Evolutionary conservation across 371 early-diverging fungal genomes (phyloP).

Genomic region (Rhizopus arrhizus): DNA sequence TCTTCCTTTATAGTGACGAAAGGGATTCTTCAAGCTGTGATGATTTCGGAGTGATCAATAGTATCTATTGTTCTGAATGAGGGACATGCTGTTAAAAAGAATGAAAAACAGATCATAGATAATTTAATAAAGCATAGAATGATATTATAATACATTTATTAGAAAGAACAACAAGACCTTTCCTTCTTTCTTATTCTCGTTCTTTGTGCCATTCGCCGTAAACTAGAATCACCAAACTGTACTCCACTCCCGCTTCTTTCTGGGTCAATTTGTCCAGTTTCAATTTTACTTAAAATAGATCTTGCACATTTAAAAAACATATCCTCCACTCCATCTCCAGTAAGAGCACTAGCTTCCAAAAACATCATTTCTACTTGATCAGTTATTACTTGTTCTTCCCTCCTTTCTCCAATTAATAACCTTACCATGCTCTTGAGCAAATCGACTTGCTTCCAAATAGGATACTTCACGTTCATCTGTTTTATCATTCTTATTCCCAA

Average conservation of each 20-base stretch:
- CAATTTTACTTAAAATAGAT: conserved; percentile 63
- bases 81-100: too few relatives aligned
- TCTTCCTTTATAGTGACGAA: too few relatives aligned
- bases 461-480: conserved; percentile 63
- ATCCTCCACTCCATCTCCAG: conserved; percentile 65
- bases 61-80: too few relatives aligned
- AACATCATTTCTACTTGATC: conserved; percentile 58
- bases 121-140: too few relatives aligned
- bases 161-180: conserved; percentile 55
- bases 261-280: conserved; percentile 68
- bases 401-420: neutral
- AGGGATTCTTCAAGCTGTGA: too few relatives aligned
- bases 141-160: neutral
- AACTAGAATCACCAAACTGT: conserved; percentile 65
- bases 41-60: too few relatives aligned
- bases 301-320: conserved; percentile 65
- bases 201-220: conserved; percentile 64
- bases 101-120: too few relatives aligned
- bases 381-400: neutral
- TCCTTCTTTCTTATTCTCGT: conserved; percentile 58
- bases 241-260: conserved; percentile 66
- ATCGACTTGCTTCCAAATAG: conserved; percentile 67
- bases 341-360: conserved; percentile 64
- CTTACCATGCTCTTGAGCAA: conserved; percentile 69
- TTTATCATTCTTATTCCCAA: conserved; percentile 76